Conservation (phyloP, 129 eudicot species). For the Heracleum sosnowskyi region DNA sequence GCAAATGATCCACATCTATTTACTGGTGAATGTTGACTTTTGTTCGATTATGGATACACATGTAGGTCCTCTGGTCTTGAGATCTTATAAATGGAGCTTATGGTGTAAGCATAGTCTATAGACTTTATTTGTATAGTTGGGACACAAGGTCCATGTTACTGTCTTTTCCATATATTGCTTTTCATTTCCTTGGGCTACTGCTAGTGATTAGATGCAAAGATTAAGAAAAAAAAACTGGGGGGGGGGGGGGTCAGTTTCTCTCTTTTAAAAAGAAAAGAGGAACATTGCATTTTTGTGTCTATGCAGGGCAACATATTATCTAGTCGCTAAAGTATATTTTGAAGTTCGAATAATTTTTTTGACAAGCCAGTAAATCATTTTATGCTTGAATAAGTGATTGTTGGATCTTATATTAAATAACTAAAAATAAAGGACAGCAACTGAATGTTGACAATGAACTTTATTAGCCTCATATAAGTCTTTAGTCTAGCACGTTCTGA, state of each 20-base stretch:
- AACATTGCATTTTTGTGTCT: not conserved
- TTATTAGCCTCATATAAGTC: not conserved
- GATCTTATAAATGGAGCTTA: constrained; percentile 1
- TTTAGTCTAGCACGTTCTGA: not conserved
- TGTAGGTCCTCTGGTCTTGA: not conserved
- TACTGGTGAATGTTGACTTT: constrained; percentile 1
- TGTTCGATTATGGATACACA: not conserved
- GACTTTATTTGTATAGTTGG: not conserved
- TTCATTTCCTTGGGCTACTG: not conserved
- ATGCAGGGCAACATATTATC: not conserved
- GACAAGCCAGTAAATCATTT: not conserved
- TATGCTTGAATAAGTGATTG: not conserved
- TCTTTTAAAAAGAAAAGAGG: not conserved
- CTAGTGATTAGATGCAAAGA: not conserved
- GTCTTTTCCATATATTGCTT: not conserved
- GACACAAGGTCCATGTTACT: not conserved
- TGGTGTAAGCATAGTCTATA: not conserved
- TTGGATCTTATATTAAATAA: not conserved
- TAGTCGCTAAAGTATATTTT: not conserved
- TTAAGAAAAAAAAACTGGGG: not conserved
- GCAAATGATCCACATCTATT: not conserved
- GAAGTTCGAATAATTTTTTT: not conserved
- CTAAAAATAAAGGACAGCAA: not conserved
- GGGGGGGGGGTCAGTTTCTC: not conserved
- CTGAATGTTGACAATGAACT: not conserved